Evolutionary conservation across 2,329 filamentous ascomycete genomes (phyloP), one percentile per base, ranked within the genome.

Genomic region (Aspergillus tubingensis): DNA sequence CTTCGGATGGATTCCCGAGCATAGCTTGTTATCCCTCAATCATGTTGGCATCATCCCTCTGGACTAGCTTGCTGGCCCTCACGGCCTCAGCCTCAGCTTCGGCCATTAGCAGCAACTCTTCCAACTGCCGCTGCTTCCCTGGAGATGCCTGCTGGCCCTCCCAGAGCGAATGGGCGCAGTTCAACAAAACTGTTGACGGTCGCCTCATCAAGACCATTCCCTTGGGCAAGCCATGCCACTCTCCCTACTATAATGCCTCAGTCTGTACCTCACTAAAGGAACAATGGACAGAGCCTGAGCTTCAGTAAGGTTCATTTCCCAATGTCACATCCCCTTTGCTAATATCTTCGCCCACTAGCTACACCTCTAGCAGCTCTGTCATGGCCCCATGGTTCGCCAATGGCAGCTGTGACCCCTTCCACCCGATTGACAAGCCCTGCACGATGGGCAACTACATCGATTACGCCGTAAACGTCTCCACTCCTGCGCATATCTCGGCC

Each of bases 131-230:
- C 38, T 54, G 52, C 21, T 54, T 54, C 39, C 52, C 52, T 8
- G 52, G 52, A 17, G 52, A 54, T 15, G 38, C 52, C 13, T 54
- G 52, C 23, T 54, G 52, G 52, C 52, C 52, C n/a, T 54, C 52
- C 8, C 7, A n/a, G 15, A 54, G 52, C 8, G 52, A 54, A 54
- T 54, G 52, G 52, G 36, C 38, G 2, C 57, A 67, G 0, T 79
- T 88, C 53, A 86, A 88, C 66, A 57, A 69, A 15, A 81, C 84
- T 1, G 74, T 87, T 2, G 73, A 76, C 21, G 84, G 83, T 1
- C 76, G 74, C 3, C 74, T 88, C 27, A 75, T 88, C 44, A 76
- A 79, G 10, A 85, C 82, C 0, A 72, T 81, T 2, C 85, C 86
- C 0, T 67, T 86, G 3, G 85, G 79, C 1, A 70, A 79, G 2